Percentiles rank a stretch among this genome's conserved stretches.
Evolutionary conservation across 345 rosid species (phyloP).

Genomic region (Populus tremula): DNA sequence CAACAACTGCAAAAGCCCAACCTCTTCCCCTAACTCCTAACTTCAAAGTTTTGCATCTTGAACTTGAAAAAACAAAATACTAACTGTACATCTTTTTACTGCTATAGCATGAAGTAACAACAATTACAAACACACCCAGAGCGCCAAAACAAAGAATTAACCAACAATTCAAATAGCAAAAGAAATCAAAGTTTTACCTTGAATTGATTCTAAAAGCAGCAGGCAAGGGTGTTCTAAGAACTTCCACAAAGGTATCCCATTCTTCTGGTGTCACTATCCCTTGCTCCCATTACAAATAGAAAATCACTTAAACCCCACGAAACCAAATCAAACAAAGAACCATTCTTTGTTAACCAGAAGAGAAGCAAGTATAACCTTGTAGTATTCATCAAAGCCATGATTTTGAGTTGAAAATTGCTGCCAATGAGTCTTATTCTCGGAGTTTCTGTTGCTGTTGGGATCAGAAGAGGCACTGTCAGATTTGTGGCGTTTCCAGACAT

Average conservation of each 20-base stretch:
- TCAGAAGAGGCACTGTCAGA: slow-evolving; percentile 43
- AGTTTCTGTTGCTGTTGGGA: slow-evolving; percentile 21
- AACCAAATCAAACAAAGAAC: not conserved
- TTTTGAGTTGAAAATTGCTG: slow-evolving; percentile 63
- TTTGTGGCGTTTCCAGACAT: slow-evolving; percentile 57
- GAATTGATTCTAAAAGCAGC: slow-evolving; percentile 94
- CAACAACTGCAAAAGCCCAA: not conserved
- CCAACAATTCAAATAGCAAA: not conserved
- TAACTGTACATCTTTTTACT: not conserved
- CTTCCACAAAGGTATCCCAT: slow-evolving; percentile 69
- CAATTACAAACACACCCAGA: not conserved
- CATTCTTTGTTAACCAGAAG: not conserved
- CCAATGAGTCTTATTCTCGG: slow-evolving; percentile 34
- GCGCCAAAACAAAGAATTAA: not conserved
- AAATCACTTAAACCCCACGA: not conserved
- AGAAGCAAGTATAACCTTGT: slow-evolving; percentile 47
- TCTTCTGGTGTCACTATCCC: slow-evolving; percentile 65
- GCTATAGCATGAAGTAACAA: not conserved
- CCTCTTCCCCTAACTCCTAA: not conserved
- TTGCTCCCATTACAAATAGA: slow-evolving; percentile 58
- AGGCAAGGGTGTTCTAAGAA: slow-evolving; percentile 85
- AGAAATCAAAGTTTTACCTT: slow-evolving; percentile 33
- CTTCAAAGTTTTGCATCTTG: not conserved
- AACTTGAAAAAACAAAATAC: no score
- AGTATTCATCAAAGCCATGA: slow-evolving; percentile 74